Evolutionary conservation across 2,329 filamentous ascomycete species (phyloP).

Genomic region (Talaromyces sp.): DNA sequence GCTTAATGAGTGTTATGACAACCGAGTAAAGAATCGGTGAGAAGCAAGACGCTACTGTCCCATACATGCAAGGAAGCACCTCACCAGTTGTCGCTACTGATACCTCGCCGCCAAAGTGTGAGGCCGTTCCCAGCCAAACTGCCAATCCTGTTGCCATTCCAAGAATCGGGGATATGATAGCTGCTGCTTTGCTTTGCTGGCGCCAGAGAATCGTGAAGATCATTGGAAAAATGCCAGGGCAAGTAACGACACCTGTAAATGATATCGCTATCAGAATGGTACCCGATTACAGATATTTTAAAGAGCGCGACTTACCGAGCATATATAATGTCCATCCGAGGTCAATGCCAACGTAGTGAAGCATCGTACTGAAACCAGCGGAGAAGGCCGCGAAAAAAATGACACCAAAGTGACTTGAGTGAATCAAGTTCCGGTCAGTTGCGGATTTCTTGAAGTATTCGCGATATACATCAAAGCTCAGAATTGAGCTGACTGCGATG

Average conservation of each 20-base stretch:
- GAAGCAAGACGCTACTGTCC: constrained; percentile 56
- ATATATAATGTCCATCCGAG: constrained; percentile 60
- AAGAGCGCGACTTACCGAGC: constrained; percentile 40
- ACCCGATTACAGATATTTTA: neutral
- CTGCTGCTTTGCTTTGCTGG: constrained; percentile 53
- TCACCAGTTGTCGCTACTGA: constrained; percentile 53
- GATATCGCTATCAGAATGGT: neutral
- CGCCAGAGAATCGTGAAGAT: constrained; percentile 58
- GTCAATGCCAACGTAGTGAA: constrained; percentile 59
- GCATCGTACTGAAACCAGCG: constrained; percentile 55
- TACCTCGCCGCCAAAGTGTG: constrained; percentile 51
- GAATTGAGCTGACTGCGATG: constrained; percentile 56
- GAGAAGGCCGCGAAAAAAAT: constrained; percentile 57
- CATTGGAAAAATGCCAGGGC: constrained; percentile 58
- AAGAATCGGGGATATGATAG: constrained; percentile 54
- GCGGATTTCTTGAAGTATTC: constrained; percentile 48
- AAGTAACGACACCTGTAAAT: constrained; percentile 51
- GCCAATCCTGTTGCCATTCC: constrained; percentile 56
- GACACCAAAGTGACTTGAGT: constrained; percentile 57
- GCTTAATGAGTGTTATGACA: constrained; percentile 50
- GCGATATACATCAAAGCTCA: constrained; percentile 57
- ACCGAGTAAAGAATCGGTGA: constrained; percentile 56
- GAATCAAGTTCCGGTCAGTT: constrained; percentile 54
- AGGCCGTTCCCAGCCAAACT: constrained; percentile 57
- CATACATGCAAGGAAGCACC: constrained; percentile 56